phyloP scores from a whole-genome alignment of 1,284 basidiomycete genomes.

The Ganoderma resinaceum region DNA sequence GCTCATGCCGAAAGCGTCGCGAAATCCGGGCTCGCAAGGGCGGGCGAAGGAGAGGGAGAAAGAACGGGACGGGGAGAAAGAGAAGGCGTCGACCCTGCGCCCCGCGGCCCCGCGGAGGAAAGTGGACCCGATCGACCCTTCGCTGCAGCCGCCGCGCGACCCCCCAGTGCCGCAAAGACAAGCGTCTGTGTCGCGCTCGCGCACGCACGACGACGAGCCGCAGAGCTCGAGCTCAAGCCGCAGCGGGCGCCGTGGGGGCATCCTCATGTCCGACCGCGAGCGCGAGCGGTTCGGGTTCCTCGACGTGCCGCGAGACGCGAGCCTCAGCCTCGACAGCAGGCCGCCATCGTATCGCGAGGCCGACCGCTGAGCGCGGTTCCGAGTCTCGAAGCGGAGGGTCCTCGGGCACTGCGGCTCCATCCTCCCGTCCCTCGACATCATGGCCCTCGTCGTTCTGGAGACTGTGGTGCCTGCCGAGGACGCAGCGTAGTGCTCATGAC shows the following conservation, averaged over 20 bases:
- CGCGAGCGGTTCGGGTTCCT: conserved; percentile 22
- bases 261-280: conserved; percentile 20
- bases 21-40: background rate
- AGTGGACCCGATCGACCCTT: conserved; percentile 30
- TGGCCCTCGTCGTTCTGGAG: conserved; percentile 3
- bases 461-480: background rate
- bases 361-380: background rate
- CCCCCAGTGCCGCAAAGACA: background rate
- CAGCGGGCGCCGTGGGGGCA: conserved; percentile 8
- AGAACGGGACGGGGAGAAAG: background rate
- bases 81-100: background rate
- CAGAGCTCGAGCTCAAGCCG: conserved; percentile 5
- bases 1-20: conserved; percentile 12
- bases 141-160: conserved; percentile 16
- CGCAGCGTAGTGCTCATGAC: background rate
- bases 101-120: conserved; percentile 11
- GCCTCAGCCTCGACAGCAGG: conserved; percentile 10
- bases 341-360: conserved; percentile 23
- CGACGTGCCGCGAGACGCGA: conserved; percentile 29
- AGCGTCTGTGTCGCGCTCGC: background rate
- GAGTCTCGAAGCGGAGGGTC: background rate
- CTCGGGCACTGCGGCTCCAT: background rate
- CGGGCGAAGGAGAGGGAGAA: background rate
- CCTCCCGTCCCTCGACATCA: background rate
- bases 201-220: background rate